These are phyloP conservation scores for Isabelozyma pseudorhagii DNA, from an alignment of 805 yeast species.

Conservation along the genomic window DNA sequence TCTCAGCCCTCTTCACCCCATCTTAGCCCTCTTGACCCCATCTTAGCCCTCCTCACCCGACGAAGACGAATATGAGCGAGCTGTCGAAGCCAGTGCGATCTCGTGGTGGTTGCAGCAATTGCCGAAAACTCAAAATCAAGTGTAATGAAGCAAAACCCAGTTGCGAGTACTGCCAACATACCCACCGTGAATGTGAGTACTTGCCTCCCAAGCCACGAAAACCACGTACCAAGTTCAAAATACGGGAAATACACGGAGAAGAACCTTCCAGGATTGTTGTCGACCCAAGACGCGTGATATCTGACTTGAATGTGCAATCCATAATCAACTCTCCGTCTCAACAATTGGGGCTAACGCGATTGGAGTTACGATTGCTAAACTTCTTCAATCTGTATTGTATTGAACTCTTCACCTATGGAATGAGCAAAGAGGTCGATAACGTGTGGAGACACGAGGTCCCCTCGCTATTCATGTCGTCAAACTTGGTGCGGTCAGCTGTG, in stretches of 20 bases:
- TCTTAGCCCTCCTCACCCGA: too few species aligned
- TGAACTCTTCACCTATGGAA: slow-evolving; percentile 21
- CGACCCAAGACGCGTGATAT: neutral
- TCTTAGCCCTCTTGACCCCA: too few species aligned
- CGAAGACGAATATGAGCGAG: neutral
- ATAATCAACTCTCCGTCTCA: neutral
- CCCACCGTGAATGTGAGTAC: slow-evolving; percentile 22
- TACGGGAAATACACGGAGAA: neutral
- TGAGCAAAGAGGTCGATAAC: slow-evolving; percentile 14
- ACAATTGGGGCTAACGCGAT: slow-evolving; percentile 10
- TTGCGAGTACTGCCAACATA: slow-evolving; percentile 32
- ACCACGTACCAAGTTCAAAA: neutral
- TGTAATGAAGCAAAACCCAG: slow-evolving; percentile 28
- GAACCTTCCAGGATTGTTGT: neutral
- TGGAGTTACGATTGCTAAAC: slow-evolving; percentile 22
- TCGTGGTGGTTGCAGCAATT: slow-evolving; percentile 6
- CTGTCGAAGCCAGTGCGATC: slow-evolving; percentile 1
- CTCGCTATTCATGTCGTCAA: slow-evolving; percentile 16
- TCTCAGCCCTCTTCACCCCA: too few species aligned
- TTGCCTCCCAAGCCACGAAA: slow-evolving; percentile 5
- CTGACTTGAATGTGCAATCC: neutral
- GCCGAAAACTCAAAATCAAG: slow-evolving; percentile 5
- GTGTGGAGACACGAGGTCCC: slow-evolving; percentile 29
- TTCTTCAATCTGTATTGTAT: slow-evolving; percentile 28
- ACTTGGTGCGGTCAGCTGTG: slow-evolving; percentile 22